Evolutionary conservation across 2,329 filamentous ascomycete genomes (phyloP).

Genomic region (Neophaeococcomyces mojaviensis): DNA sequence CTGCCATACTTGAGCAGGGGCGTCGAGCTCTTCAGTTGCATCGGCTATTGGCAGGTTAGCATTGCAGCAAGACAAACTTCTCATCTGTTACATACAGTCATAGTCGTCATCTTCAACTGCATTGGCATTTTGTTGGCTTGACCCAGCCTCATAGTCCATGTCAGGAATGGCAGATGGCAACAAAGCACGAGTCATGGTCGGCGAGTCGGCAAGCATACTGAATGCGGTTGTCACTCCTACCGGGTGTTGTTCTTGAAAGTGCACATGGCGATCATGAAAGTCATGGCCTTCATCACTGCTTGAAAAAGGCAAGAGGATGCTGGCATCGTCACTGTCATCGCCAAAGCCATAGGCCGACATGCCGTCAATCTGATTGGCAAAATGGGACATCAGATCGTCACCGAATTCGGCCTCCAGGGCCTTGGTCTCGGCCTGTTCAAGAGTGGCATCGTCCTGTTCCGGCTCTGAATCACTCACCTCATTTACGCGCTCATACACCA

Average conservation of each 20-base stretch:
- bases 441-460: conserved; percentile 53
- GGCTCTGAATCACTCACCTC: conserved; percentile 70
- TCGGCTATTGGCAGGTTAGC: conserved; percentile 37
- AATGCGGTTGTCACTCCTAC: conserved; percentile 11
- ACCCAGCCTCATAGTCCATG: conserved; percentile 28
- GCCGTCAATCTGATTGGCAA: conserved; percentile 24
- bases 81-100: conserved; percentile 4
- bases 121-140: conserved; percentile 55
- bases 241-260: conserved; percentile 45
- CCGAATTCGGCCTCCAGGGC: conserved; percentile 29
- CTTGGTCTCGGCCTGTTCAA: conserved; percentile 56
- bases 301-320: conserved; percentile 20
- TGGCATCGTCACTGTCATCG: conserved; percentile 29
- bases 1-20: conserved; percentile 21
- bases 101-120: conserved; percentile 31
- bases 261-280: conserved; percentile 54
- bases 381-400: conserved; percentile 18
- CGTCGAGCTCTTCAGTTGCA: conserved; percentile 52
- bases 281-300: conserved; percentile 29
- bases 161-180: conserved; percentile 22
- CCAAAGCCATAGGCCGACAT: conserved; percentile 24
- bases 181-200: conserved; percentile 22
- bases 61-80: conserved; percentile 8
- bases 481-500: conserved; percentile 63
- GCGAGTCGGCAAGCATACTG: conserved; percentile 19